Evolutionary conservation across 441 rosid species (phyloP).

Genomic region (Erysimum pusillum): DNA sequence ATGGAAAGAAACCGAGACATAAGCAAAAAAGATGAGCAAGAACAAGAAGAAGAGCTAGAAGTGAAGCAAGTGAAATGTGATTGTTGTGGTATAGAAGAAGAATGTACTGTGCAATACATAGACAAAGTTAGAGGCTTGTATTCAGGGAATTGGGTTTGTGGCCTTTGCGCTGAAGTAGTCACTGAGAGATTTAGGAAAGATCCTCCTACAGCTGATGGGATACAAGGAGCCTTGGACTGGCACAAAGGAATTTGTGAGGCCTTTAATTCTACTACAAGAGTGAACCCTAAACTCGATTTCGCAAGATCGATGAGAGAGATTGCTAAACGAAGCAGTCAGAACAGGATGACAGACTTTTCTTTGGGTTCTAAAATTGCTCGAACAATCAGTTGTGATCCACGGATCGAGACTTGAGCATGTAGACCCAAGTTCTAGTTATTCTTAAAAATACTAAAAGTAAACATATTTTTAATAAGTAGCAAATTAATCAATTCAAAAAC

Average conservation of each 20-base stretch:
- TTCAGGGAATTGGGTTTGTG: conserved; percentile 67
- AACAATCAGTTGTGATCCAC: conserved; percentile 32
- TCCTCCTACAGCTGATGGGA: neutral
- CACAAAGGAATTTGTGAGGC: conserved; percentile 24
- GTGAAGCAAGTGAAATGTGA: conserved; percentile 64
- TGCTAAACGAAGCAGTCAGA: conserved; percentile 25
- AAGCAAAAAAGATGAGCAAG: conserved; percentile 1
- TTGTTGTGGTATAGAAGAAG: conserved; percentile 66
- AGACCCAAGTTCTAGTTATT: neutral
- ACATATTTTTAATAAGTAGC: too few relatives aligned
- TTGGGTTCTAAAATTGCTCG: conserved; percentile 28
- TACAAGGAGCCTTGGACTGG: conserved; percentile 36
- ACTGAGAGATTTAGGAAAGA: conserved; percentile 22
- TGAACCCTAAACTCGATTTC: conserved; percentile 38
- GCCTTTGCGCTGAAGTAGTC: conserved; percentile 60
- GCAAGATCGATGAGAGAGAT: conserved; percentile 28
- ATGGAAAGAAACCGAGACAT: neutral
- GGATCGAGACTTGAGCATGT: conserved; percentile 2
- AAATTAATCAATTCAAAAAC: too few relatives aligned
- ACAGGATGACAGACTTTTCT: neutral
- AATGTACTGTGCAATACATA: conserved; percentile 62
- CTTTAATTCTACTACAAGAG: conserved; percentile 34
- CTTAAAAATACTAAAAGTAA: neutral
- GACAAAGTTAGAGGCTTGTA: conserved; percentile 48
- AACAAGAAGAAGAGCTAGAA: conserved; percentile 6